Conservation (phyloP, 192 early-diverging fungal genomes). For the Mycoemilia scoparia region DNA sequence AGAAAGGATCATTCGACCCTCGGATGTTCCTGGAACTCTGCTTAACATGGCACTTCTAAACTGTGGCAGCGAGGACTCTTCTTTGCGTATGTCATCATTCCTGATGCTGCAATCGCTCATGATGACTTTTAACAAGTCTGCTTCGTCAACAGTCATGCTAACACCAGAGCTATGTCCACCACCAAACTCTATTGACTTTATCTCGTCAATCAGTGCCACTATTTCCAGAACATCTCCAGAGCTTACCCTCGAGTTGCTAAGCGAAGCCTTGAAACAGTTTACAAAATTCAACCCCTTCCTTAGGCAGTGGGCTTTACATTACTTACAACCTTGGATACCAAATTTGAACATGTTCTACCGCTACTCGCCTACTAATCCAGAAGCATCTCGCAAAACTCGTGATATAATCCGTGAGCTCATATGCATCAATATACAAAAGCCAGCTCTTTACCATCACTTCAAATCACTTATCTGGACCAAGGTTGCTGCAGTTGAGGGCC, state of each 20-base stretch:
- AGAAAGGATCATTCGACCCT: constrained; percentile 62
- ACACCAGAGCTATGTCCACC: constrained; percentile 77
- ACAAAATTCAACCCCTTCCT: constrained; percentile 49
- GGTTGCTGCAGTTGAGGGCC: constrained; percentile 58
- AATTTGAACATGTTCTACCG: constrained; percentile 50
- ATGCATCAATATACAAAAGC: constrained; percentile 65
- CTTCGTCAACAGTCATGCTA: constrained; percentile 58
- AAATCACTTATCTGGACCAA: constrained; percentile 73
- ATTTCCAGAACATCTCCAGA: constrained; percentile 54
- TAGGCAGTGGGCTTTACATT: constrained; percentile 69
- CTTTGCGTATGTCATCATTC: constrained; percentile 68
- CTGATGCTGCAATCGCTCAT: constrained; percentile 75
- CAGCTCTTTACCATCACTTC: constrained; percentile 65
- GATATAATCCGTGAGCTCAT: constrained; percentile 64
- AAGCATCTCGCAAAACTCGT: constrained; percentile 32
- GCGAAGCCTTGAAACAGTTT: constrained; percentile 69
- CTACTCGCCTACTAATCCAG: constrained; percentile 15
- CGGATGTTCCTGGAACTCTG: constrained; percentile 78
- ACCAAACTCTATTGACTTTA: constrained; percentile 71
- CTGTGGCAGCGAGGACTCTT: constrained; percentile 63
- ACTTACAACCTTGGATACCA: constrained; percentile 75
- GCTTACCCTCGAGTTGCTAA: constrained; percentile 78
- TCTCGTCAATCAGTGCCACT: constrained; percentile 60
- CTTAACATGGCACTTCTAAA: constrained; percentile 87
- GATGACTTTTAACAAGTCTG: constrained; percentile 64